phyloP scores from a whole-genome alignment of 176 grass and related monocot species.

The Eragrostis curvula region DNA sequence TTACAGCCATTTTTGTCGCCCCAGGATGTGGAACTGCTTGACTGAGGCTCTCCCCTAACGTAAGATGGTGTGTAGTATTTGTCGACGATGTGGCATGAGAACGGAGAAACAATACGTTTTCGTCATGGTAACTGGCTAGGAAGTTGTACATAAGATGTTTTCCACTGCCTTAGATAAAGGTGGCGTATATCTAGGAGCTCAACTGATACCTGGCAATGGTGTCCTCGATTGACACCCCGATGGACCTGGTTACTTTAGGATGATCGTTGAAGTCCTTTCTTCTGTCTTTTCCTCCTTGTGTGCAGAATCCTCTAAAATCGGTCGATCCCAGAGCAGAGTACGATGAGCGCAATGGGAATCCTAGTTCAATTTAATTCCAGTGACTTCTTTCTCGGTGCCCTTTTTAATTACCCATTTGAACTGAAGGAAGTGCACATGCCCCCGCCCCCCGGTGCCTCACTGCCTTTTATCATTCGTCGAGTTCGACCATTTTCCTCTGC shows the following conservation, averaged over 20 bases:
- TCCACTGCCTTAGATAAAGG: neutral
- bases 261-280: neutral
- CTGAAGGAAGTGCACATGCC: conserved; percentile 5
- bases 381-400: neutral
- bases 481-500: neutral
- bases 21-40: neutral
- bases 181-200: neutral
- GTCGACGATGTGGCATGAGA: too few species aligned
- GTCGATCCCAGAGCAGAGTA: neutral
- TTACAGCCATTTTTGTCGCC: neutral
- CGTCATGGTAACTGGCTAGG: neutral
- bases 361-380: neutral
- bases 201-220: neutral
- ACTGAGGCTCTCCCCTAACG: too few species aligned
- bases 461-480: conserved; percentile 20
- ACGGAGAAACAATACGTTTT: too few species aligned
- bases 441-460: too few species aligned
- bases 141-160: conserved; percentile 21
- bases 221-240: neutral
- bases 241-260: neutral
- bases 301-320: conserved; percentile 1
- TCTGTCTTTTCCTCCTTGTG: neutral
- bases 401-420: conserved; percentile 5
- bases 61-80: neutral
- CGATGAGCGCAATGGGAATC: conserved; percentile 7